Evolutionary conservation across 352 stramenopile genomes (phyloP).

Genomic region (Pythium utonaiense): DNA sequence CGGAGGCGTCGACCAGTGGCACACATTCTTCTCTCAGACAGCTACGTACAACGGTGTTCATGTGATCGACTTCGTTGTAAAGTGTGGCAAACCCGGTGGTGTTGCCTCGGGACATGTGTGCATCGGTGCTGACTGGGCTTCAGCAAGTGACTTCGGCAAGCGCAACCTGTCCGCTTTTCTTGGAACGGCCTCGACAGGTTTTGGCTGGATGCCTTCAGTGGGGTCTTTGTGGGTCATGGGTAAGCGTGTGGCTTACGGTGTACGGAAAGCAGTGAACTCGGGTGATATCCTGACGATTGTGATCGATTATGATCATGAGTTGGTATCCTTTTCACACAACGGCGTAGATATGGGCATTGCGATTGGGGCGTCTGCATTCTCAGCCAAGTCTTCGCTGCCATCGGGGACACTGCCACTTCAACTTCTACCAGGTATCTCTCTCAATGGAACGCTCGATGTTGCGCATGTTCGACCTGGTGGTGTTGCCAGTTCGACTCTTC

Average conservation of each 20-base stretch:
- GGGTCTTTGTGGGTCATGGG: slow-evolving; percentile 72
- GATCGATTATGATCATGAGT: slow-evolving; percentile 75
- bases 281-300: slow-evolving; percentile 75
- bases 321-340: slow-evolving; percentile 73
- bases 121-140: slow-evolving; percentile 63
- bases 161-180: slow-evolving; percentile 1
- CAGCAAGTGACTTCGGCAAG: background rate
- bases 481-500: slow-evolving; percentile 71
- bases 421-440: slow-evolving; percentile 47
- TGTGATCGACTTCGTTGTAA: slow-evolving; percentile 74
- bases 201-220: slow-evolving; percentile 86
- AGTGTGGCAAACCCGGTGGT: slow-evolving; percentile 60
- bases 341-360: slow-evolving; percentile 52
- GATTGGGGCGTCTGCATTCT: slow-evolving; percentile 35
- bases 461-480: slow-evolving; percentile 68
- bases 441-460: slow-evolving; percentile 71
- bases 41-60: slow-evolving; percentile 66
- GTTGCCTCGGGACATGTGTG: slow-evolving; percentile 71
- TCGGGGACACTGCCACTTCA: slow-evolving; percentile 24
- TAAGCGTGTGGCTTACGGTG: slow-evolving; percentile 46
- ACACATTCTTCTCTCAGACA: slow-evolving; percentile 59
- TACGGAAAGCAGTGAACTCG: slow-evolving; percentile 32
- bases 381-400: background rate
- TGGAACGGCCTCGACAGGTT: slow-evolving; percentile 28
- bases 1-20: slow-evolving; percentile 36